Percentiles rank a stretch among this genome's conserved stretches.
Conservation (phyloP, 2,329 filamentous ascomycete species). For the Neopestalotiopsis rosae region DNA sequence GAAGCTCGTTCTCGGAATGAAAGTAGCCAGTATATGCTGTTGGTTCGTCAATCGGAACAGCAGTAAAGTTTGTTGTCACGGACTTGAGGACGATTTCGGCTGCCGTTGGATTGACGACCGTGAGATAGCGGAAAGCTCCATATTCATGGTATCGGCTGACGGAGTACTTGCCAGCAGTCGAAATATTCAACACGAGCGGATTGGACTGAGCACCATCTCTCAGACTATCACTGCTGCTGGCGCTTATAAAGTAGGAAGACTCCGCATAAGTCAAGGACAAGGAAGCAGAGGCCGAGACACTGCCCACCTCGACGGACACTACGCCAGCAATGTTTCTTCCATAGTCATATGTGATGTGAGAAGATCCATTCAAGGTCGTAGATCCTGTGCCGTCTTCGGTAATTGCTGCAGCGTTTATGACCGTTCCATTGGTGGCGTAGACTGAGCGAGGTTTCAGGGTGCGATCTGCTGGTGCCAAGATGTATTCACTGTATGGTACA, state of each 20-base stretch:
- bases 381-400: neutral
- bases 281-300: neutral
- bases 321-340: neutral
- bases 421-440: neutral
- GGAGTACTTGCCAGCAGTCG: neutral
- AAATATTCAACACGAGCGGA: neutral
- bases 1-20: slow-evolving; percentile 49
- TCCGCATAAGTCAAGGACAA: neutral
- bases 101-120: neutral
- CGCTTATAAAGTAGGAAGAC: neutral
- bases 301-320: neutral
- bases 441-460: neutral
- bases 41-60: neutral
- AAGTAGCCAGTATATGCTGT: slow-evolving; percentile 55
- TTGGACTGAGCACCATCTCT: neutral
- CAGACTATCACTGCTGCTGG: neutral
- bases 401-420: neutral
- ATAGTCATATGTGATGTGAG: neutral
- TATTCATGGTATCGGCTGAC: neutral
- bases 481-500: neutral
- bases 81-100: neutral
- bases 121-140: neutral
- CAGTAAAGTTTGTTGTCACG: neutral
- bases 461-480: neutral
- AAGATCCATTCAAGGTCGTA: neutral